These are phyloP conservation scores for Eragrostis tef DNA, from an alignment of 202 grass and related monocot species.

Conservation along the genomic window DNA sequence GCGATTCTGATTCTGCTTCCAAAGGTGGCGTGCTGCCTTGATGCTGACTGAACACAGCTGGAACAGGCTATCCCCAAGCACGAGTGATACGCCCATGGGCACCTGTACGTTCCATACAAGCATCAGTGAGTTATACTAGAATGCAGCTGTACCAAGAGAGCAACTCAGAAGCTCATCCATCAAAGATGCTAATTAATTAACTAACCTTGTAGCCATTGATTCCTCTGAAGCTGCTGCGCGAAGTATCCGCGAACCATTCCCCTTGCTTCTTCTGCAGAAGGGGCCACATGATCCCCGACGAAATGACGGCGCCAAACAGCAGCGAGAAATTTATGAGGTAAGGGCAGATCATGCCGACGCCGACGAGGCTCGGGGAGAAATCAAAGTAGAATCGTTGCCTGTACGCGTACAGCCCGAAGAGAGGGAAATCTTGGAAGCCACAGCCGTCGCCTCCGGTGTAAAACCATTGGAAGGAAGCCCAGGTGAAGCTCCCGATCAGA, in stretches of 20 bases:
- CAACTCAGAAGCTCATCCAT: too few relatives aligned
- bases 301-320: conserved; percentile 44
- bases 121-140: too few relatives aligned
- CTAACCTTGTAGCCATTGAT: conserved; percentile 61
- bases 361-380: conserved; percentile 57
- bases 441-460: conserved; percentile 52
- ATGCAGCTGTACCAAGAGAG: too few relatives aligned
- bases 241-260: conserved; percentile 44
- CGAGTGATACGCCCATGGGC: conserved; percentile 59
- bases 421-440: conserved; percentile 58
- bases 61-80: conserved; percentile 61
- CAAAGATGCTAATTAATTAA: too few relatives aligned
- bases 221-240: conserved; percentile 44
- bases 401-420: conserved; percentile 59
- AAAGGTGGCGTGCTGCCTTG: conserved; percentile 32
- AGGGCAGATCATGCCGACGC: conserved; percentile 68
- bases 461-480: conserved; percentile 56
- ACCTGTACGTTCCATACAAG: conserved; percentile 28
- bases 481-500: conserved; percentile 47
- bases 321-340: conserved; percentile 53
- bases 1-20: too few relatives aligned
- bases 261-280: conserved; percentile 48
- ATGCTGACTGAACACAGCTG: conserved; percentile 43
- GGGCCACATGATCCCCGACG: conserved; percentile 53
- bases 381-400: conserved; percentile 54